phyloP scores from a whole-genome alignment of 2,329 filamentous ascomycete species.

The Alternaria gaisen region DNA sequence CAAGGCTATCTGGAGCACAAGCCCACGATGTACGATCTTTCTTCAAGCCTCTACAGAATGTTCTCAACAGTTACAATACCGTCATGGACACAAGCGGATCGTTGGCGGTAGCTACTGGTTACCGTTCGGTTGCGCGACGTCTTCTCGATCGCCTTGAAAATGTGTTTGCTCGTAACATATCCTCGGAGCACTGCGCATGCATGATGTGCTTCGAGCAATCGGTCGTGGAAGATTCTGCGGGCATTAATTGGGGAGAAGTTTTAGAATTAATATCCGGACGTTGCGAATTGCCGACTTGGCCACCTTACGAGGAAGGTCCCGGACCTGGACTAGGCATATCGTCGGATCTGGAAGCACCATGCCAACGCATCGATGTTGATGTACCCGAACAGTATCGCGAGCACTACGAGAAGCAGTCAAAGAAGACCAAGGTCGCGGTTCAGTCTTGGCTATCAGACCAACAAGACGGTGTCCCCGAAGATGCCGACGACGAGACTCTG shows the following conservation, averaged over 20 bases:
- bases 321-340: slow-evolving; percentile 67
- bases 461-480: slow-evolving; percentile 79
- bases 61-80: slow-evolving; percentile 84
- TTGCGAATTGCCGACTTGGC: slow-evolving; percentile 86
- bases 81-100: slow-evolving; percentile 87
- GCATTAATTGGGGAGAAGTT: slow-evolving; percentile 94
- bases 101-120: slow-evolving; percentile 92
- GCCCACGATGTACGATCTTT: slow-evolving; percentile 71
- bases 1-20: slow-evolving; percentile 54
- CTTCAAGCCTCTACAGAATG: slow-evolving; percentile 82
- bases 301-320: slow-evolving; percentile 71
- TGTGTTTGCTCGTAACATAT: slow-evolving; percentile 92
- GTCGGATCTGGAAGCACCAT: slow-evolving; percentile 63
- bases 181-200: slow-evolving; percentile 83
- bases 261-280: slow-evolving; percentile 91
- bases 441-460: slow-evolving; percentile 89
- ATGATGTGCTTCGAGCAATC: slow-evolving; percentile 75
- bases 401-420: slow-evolving; percentile 89
- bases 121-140: slow-evolving; percentile 90
- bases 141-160: slow-evolving; percentile 90
- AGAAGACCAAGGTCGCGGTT: slow-evolving; percentile 90
- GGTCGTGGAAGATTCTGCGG: slow-evolving; percentile 60
- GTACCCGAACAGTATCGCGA: slow-evolving; percentile 93
- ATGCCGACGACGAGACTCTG: slow-evolving; percentile 92
- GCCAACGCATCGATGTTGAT: slow-evolving; percentile 87